These are phyloP conservation scores for Leonotis leonurus DNA, from an alignment of 257 asterid genomes.

Conservation along the genomic window DNA sequence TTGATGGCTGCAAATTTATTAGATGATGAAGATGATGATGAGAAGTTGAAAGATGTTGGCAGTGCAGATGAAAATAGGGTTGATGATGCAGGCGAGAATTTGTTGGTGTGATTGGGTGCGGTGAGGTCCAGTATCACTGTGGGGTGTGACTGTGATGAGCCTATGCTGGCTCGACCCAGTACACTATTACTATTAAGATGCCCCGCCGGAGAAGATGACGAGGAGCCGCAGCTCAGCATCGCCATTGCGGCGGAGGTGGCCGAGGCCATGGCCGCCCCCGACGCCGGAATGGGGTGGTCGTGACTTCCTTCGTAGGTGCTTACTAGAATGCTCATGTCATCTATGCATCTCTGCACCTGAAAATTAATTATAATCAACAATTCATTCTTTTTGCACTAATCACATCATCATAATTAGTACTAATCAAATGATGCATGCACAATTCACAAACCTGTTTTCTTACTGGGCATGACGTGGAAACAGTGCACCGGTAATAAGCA, in stretches of 20 bases:
- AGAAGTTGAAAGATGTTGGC: slow-evolving; percentile 26
- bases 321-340: slow-evolving; percentile 37
- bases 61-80: slow-evolving; percentile 5
- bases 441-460: slow-evolving; percentile 36
- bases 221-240: slow-evolving; percentile 38
- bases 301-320: slow-evolving; percentile 55
- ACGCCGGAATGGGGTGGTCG: slow-evolving; percentile 44
- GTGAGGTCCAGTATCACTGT: slow-evolving; percentile 49
- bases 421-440: no score
- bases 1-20: slow-evolving; percentile 6
- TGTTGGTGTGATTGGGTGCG: slow-evolving; percentile 20
- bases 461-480: slow-evolving; percentile 40
- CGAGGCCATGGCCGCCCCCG: slow-evolving; percentile 47
- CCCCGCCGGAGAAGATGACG: slow-evolving; percentile 19
- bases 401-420: no score
- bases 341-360: slow-evolving; percentile 48
- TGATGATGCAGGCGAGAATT: slow-evolving; percentile 18
- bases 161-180: slow-evolving; percentile 21
- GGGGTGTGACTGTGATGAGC: slow-evolving; percentile 46
- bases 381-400: no score
- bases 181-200: no score
- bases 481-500: slow-evolving; percentile 55
- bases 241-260: slow-evolving; percentile 43
- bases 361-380: background rate
- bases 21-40: slow-evolving; percentile 32